Percentiles rank a stretch among this genome's conserved stretches.
Evolutionary conservation across 768 basidiomycete species (phyloP).

Genomic region (Daedaleopsis nitida): DNA sequence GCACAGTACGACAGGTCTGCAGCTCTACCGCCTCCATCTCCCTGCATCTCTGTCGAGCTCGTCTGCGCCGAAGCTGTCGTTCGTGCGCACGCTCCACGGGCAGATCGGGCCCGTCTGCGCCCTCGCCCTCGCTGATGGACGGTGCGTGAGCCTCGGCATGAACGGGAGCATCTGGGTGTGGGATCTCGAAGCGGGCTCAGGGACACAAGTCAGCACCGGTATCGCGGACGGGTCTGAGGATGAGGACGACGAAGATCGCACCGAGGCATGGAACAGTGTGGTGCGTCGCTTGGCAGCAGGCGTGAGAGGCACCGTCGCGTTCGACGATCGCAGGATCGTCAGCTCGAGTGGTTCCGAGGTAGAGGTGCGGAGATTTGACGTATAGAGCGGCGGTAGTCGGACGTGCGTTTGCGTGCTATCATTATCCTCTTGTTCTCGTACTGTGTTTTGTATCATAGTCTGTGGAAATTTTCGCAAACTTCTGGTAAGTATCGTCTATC

Average conservation of each 20-base stretch:
- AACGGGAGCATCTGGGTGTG: conserved; percentile 84
- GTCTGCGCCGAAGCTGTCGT: conserved; percentile 64
- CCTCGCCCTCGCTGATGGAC: conserved; percentile 76
- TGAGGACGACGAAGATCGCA: background rate
- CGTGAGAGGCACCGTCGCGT: conserved; percentile 52
- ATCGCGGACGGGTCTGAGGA: background rate
- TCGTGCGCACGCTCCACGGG: conserved; percentile 72
- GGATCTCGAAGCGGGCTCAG: conserved; percentile 68
- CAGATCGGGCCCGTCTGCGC: conserved; percentile 67
- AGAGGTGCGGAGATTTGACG: conserved; percentile 58
- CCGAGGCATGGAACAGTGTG: conserved; percentile 34
- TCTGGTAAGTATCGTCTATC: background rate
- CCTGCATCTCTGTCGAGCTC: conserved; percentile 54
- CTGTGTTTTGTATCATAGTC: background rate
- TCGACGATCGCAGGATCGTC: conserved; percentile 77
- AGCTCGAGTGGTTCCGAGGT: conserved; percentile 42
- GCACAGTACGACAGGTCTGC: conserved; percentile 57
- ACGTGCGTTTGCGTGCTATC: background rate
- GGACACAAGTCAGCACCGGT: conserved; percentile 32
- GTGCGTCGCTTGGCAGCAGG: conserved; percentile 37
- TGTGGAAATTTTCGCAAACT: background rate
- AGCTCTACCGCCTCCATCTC: conserved; percentile 73
- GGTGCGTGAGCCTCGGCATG: conserved; percentile 73
- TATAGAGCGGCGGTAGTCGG: conserved; percentile 36
- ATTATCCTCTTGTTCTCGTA: background rate